phyloP scores from a whole-genome alignment of 148 eudicot genomes.

The Rhododendron mucronatum region DNA sequence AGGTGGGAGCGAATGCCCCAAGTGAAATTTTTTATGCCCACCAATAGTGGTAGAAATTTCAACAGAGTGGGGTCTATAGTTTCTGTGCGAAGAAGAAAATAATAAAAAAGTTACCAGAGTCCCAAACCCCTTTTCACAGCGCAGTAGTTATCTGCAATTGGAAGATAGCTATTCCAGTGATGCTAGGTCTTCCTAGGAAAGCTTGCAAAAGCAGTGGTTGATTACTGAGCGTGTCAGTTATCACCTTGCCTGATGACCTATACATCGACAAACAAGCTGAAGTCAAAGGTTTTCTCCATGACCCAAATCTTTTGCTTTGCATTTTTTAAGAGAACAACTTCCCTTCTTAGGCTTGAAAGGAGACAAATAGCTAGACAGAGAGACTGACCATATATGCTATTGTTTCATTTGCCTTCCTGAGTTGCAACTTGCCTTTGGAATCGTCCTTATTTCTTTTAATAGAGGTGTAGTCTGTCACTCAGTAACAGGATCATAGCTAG shows the following conservation, averaged over 20 bases:
- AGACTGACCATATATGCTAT: background rate
- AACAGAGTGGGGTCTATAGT: background rate
- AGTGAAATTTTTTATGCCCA: background rate
- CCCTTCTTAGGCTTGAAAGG: background rate
- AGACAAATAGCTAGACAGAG: background rate
- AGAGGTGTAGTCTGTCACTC: background rate
- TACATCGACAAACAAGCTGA: background rate
- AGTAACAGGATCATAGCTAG: background rate
- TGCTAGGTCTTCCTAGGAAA: background rate
- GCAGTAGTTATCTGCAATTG: background rate
- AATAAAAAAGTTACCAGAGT: background rate
- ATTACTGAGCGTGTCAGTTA: background rate
- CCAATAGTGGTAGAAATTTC: background rate
- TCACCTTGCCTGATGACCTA: background rate
- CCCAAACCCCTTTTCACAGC: background rate
- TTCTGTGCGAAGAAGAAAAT: background rate
- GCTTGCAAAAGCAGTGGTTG: background rate
- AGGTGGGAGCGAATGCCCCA: background rate
- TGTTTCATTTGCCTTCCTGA: background rate
- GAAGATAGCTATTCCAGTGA: background rate
- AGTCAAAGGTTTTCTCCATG: background rate
- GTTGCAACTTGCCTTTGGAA: background rate
- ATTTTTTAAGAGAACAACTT: background rate
- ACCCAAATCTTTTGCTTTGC: background rate
- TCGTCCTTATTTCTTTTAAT: background rate